These are phyloP conservation scores for Trifolium subterraneum DNA, from an alignment of 306 rosid genomes.

Conservation along the genomic window DNA sequence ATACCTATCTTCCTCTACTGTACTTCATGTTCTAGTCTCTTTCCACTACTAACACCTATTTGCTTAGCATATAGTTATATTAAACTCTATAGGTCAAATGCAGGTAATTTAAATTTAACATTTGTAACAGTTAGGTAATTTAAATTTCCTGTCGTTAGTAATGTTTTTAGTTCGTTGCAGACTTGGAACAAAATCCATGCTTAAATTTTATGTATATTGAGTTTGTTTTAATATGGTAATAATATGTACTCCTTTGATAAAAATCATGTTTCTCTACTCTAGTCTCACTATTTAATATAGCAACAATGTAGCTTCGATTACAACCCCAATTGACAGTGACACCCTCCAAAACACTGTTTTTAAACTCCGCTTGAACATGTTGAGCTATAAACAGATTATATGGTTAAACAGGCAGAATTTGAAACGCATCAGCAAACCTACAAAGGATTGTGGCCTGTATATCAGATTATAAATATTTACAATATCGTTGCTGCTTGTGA, in stretches of 20 bases:
- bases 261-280: not conserved
- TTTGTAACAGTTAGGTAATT: too few relatives aligned
- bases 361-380: too few relatives aligned
- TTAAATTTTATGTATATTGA: constrained; percentile 28
- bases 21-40: too few relatives aligned
- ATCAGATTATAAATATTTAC: constrained; percentile 3
- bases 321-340: not conserved
- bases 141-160: not conserved
- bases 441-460: not conserved
- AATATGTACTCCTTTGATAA: too few relatives aligned
- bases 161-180: constrained; percentile 34
- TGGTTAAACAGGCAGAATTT: not conserved
- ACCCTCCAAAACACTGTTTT: not conserved
- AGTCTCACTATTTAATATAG: not conserved
- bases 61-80: too few relatives aligned
- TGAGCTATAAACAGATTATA: not conserved
- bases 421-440: not conserved
- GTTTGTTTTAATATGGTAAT: too few relatives aligned
- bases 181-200: constrained; percentile 10
- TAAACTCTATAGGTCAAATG: too few relatives aligned
- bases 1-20: too few relatives aligned
- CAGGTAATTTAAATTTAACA: too few relatives aligned
- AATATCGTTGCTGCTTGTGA: not conserved
- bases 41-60: too few relatives aligned
- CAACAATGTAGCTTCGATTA: not conserved